Evolutionary conservation across 2,329 filamentous ascomycete genomes (phyloP).

Genomic region (Colletotrichum viniferum): DNA sequence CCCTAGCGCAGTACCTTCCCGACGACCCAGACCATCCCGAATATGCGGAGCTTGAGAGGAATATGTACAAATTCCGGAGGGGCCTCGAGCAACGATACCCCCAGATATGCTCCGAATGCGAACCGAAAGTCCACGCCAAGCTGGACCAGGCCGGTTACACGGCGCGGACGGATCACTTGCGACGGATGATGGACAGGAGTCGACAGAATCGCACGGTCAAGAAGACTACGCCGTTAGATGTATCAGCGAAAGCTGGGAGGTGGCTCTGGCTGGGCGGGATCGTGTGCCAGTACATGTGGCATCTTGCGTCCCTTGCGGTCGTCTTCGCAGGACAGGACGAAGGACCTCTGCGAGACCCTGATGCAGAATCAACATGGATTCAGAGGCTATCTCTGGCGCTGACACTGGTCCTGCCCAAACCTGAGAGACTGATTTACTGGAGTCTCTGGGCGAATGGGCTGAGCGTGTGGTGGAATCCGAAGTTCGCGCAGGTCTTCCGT

Average conservation of each 20-base stretch:
- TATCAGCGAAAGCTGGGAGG: conserved; percentile 44
- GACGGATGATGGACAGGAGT: conserved; percentile 74
- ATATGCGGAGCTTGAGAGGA: conserved; percentile 70
- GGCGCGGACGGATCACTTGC: conserved; percentile 81
- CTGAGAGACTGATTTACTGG: conserved; percentile 47
- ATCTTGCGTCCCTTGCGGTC: conserved; percentile 37
- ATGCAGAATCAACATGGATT: not conserved
- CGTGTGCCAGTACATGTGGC: conserved; percentile 55
- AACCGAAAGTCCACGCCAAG: conserved; percentile 71
- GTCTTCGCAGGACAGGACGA: conserved; percentile 10
- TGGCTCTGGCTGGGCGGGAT: conserved; percentile 55
- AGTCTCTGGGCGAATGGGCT: conserved; percentile 53
- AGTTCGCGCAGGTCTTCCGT: conserved; percentile 62
- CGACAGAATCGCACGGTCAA: conserved; percentile 47
- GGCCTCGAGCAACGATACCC: conserved; percentile 84
- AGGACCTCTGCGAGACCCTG: conserved; percentile 16
- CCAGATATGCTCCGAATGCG: conserved; percentile 83
- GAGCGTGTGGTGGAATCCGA: conserved; percentile 72
- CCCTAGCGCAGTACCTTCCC: conserved; percentile 80
- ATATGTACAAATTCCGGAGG: conserved; percentile 72
- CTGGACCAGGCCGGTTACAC: conserved; percentile 77
- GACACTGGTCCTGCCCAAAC: conserved; percentile 31
- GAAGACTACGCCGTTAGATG: conserved; percentile 45
- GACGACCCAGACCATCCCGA: conserved; percentile 68
- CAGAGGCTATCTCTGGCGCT: conserved; percentile 28